Evolutionary conservation across 257 asterid species (phyloP).

Genomic region (Ilex asprella): DNA sequence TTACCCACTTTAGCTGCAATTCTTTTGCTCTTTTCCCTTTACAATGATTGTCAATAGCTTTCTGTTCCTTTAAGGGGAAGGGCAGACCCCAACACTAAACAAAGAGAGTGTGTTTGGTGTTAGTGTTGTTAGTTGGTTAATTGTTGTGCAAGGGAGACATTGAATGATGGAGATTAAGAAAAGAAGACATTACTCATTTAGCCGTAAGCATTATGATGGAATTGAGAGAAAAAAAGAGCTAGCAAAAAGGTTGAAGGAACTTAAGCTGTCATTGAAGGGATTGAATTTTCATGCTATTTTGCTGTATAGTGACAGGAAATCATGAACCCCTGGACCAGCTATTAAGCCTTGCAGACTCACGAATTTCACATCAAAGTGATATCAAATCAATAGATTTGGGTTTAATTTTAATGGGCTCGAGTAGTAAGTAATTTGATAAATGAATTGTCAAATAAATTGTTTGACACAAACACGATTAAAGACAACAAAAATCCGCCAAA

Average conservation of each 20-base stretch:
- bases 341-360: too few relatives aligned
- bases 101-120: background rate
- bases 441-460: too few relatives aligned
- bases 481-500: too few relatives aligned
- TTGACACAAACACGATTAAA: too few relatives aligned
- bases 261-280: background rate
- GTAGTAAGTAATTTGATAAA: too few relatives aligned
- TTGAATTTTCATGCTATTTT: background rate
- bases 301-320: too few relatives aligned
- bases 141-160: conserved; percentile 2
- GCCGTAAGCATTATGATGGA: background rate
- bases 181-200: background rate
- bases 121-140: conserved; percentile 12
- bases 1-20: background rate
- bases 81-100: background rate
- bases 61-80: conserved; percentile 6
- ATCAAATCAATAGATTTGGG: too few relatives aligned
- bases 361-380: too few relatives aligned
- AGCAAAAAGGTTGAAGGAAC: background rate
- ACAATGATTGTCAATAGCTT: background rate
- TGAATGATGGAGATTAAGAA: background rate
- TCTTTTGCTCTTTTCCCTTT: background rate
- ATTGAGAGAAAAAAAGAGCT: background rate
- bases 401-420: too few relatives aligned
- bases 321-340: too few relatives aligned